Conservation (phyloP, 2,329 filamentous ascomycete species). For the Penicillium sumatraense region DNA sequence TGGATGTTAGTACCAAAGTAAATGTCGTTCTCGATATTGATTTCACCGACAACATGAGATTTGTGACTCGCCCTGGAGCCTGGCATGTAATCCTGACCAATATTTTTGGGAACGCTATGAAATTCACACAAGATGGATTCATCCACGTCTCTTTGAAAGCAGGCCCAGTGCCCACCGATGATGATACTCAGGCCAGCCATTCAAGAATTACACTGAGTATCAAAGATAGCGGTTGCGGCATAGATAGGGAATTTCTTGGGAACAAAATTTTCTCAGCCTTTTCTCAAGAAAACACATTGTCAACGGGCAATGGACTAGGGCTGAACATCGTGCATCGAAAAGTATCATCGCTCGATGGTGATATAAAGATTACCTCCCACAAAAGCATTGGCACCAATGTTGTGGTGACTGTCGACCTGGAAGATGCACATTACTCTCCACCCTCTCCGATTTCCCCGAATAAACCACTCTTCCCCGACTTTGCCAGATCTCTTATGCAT, state of each 20-base stretch:
- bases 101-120: slow-evolving; percentile 23
- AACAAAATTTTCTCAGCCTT: slow-evolving; percentile 59
- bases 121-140: slow-evolving; percentile 16
- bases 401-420: slow-evolving; percentile 3
- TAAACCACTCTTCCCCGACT: not conserved
- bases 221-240: slow-evolving; percentile 38
- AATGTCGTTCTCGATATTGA: slow-evolving; percentile 19
- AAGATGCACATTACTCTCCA: not conserved
- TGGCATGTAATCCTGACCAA: slow-evolving; percentile 21
- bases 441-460: not conserved
- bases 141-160: slow-evolving; percentile 7
- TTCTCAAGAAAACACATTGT: slow-evolving; percentile 61
- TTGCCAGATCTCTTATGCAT: not conserved
- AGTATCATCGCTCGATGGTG: slow-evolving; percentile 30
- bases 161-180: not conserved
- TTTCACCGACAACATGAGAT: slow-evolving; percentile 8
- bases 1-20: not conserved
- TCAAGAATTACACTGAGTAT: slow-evolving; percentile 28
- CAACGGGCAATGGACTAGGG: slow-evolving; percentile 63
- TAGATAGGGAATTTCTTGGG: slow-evolving; percentile 27
- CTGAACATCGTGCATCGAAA: slow-evolving; percentile 59
- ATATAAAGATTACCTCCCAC: slow-evolving; percentile 32
- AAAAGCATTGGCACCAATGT: slow-evolving; percentile 32
- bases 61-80: slow-evolving; percentile 12
- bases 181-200: not conserved